Percentiles rank a stretch among this genome's conserved stretches.
These are phyloP conservation scores for Rubus idaeus DNA, from an alignment of 306 rosid species.

Conservation along the genomic window DNA sequence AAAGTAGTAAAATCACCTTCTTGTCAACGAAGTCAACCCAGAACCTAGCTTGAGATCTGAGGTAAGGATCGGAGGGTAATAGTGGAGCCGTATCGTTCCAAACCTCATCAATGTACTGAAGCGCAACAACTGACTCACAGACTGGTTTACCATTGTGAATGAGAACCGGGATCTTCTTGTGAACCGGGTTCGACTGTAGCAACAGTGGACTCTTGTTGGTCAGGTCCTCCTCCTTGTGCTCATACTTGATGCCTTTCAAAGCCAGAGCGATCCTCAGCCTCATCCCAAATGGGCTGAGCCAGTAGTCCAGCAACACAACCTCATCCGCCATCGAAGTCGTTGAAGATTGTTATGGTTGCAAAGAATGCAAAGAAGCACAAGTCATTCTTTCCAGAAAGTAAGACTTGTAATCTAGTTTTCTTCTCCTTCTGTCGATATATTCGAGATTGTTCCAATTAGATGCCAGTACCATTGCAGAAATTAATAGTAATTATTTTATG, in stretches of 20 bases:
- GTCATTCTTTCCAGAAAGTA: conserved; percentile 2
- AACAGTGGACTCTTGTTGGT: conserved; percentile 43
- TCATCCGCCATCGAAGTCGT: conserved; percentile 23
- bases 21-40: conserved; percentile 47
- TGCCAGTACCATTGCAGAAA: no score
- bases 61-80: conserved; percentile 39
- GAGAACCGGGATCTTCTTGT: conserved; percentile 59
- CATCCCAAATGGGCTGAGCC: conserved; percentile 41
- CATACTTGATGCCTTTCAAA: conserved; percentile 37
- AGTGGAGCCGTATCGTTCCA: conserved; percentile 34
- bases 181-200: conserved; percentile 51
- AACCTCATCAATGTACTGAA: conserved; percentile 42
- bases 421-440: conserved; percentile 18
- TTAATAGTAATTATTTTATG: no score
- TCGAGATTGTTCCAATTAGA: conserved; percentile 19
- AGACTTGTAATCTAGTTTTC: conserved; percentile 19
- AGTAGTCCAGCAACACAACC: conserved; percentile 22
- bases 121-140: conserved; percentile 38
- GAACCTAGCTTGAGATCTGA: conserved; percentile 44
- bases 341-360: background rate
- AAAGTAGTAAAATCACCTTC: conserved; percentile 20
- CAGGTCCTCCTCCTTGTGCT: conserved; percentile 34
- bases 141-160: conserved; percentile 51
- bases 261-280: conserved; percentile 36
- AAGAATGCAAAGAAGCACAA: background rate